A percentile compares a stretch with the other conserved stretches of the same genome.
These are phyloP conservation scores for Cladosporium phlei DNA, from an alignment of 2,329 filamentous ascomycete genomes.

Conservation along the genomic window DNA sequence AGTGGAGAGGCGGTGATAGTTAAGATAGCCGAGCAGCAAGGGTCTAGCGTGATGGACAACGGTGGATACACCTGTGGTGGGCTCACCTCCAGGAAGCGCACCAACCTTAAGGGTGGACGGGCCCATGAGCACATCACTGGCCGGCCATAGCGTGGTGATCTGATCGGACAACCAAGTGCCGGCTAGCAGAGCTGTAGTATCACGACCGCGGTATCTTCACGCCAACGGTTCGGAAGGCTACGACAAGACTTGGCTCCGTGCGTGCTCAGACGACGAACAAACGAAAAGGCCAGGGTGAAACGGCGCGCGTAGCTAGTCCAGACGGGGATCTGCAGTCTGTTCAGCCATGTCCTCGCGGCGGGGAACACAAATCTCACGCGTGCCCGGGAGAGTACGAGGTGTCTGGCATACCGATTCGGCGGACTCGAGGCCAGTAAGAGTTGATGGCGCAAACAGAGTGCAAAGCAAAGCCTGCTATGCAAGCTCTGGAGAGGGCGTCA, in stretches of 20 bases:
- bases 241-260: constrained; percentile 4
- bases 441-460: too few relatives aligned
- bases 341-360: constrained; percentile 5
- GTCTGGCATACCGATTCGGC: too few relatives aligned
- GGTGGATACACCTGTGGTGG: neutral
- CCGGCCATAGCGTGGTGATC: constrained; percentile 4
- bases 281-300: neutral
- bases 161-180: constrained; percentile 7
- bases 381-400: too few relatives aligned
- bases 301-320: neutral
- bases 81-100: constrained; percentile 2
- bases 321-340: constrained; percentile 4
- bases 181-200: constrained; percentile 1
- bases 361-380: constrained; percentile 1
- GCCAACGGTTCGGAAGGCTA: constrained; percentile 3
- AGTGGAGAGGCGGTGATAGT: constrained; percentile 4
- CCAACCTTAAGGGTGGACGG: constrained; percentile 2
- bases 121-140: constrained; percentile 6
- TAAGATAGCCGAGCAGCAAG: constrained; percentile 1
- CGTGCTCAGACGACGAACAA: neutral
- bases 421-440: too few relatives aligned
- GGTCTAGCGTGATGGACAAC: constrained; percentile 1
- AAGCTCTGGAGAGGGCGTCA: constrained; percentile 12
- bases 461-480: too few relatives aligned
- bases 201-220: constrained; percentile 10